Percentiles rank a stretch among this genome's conserved stretches.
Conservation (phyloP, 2,329 filamentous ascomycete genomes). For the Aureobasidium musti region DNA sequence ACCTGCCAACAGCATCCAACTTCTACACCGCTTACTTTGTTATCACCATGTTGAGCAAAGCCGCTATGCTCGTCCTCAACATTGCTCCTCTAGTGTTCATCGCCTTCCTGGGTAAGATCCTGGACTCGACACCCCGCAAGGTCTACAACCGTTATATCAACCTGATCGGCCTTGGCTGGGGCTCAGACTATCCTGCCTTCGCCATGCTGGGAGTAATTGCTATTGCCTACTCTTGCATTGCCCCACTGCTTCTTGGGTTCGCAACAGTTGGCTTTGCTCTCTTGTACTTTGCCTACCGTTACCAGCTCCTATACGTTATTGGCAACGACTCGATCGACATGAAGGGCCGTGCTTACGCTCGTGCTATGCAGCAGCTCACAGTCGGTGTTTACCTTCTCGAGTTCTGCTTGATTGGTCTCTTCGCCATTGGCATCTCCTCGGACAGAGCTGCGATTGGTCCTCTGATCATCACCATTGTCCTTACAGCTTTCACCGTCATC, state of each 20-base stretch:
- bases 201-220: slow-evolving; percentile 48
- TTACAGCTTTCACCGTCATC: slow-evolving; percentile 47
- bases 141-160: slow-evolving; percentile 49
- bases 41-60: slow-evolving; percentile 41
- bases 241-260: slow-evolving; percentile 52
- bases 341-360: slow-evolving; percentile 50
- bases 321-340: slow-evolving; percentile 52
- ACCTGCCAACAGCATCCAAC: slow-evolving; percentile 45
- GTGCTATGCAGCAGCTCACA: slow-evolving; percentile 51
- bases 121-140: slow-evolving; percentile 51
- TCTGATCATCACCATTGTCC: slow-evolving; percentile 47
- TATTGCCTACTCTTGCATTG: slow-evolving; percentile 53
- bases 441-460: slow-evolving; percentile 43
- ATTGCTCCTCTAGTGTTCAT: slow-evolving; percentile 35
- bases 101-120: slow-evolving; percentile 39
- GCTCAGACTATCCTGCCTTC: slow-evolving; percentile 52
- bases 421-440: slow-evolving; percentile 45
- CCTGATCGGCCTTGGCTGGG: slow-evolving; percentile 49
- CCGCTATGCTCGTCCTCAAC: slow-evolving; percentile 33
- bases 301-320: slow-evolving; percentile 52
- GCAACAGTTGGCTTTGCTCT: slow-evolving; percentile 48
- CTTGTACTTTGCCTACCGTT: slow-evolving; percentile 52
- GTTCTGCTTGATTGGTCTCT: slow-evolving; percentile 52
- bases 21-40: slow-evolving; percentile 48
- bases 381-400: slow-evolving; percentile 53